A percentile compares a stretch with the other conserved stretches of the same genome.
Conservation (phyloP, 2,329 filamentous ascomycete genomes). For the Calonectria crousiana region DNA sequence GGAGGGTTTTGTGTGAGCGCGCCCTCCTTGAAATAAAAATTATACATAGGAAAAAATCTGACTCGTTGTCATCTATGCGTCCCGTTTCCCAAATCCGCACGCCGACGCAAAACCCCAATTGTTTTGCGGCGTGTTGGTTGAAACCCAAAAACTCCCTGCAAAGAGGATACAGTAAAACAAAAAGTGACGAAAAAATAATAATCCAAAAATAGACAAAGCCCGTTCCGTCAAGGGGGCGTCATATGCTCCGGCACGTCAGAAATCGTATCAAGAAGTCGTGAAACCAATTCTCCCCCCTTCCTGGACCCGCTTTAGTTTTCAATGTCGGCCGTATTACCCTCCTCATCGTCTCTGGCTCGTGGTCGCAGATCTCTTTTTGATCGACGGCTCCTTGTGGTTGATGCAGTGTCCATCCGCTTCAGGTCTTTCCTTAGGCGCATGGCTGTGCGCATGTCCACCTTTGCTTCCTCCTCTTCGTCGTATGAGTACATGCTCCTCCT, state of each 20-base stretch:
- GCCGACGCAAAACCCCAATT: not conserved
- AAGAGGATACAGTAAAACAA: not conserved
- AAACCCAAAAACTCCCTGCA: constrained; percentile 20
- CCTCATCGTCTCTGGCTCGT: constrained; percentile 25
- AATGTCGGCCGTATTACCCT: constrained; percentile 33
- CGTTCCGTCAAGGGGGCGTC: constrained; percentile 7
- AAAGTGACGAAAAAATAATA: not conserved
- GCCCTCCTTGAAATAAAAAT: not conserved
- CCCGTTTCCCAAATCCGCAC: constrained; percentile 8
- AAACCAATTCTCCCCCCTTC: constrained; percentile 30
- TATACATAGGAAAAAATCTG: not conserved
- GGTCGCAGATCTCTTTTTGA: constrained; percentile 3
- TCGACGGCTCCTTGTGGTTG: constrained; percentile 13
- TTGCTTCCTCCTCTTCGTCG: constrained; percentile 37
- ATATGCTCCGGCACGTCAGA: constrained; percentile 4
- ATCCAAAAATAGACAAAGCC: not conserved
- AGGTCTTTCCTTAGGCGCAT: constrained; percentile 37
- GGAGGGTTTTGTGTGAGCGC: not conserved
- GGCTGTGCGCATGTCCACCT: constrained; percentile 39
- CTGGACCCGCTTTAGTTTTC: constrained; percentile 29
- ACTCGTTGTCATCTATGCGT: constrained; percentile 12
- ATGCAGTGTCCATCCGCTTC: constrained; percentile 23
- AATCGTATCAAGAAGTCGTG: constrained; percentile 3
- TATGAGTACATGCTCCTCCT: constrained; percentile 39
- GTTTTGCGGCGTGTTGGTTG: not conserved